A percentile compares a stretch with the other conserved stretches of the same genome.
phyloP scores from a whole-genome alignment of 768 basidiomycete genomes.

The Tylopilus plumbeoviolaceoides region DNA sequence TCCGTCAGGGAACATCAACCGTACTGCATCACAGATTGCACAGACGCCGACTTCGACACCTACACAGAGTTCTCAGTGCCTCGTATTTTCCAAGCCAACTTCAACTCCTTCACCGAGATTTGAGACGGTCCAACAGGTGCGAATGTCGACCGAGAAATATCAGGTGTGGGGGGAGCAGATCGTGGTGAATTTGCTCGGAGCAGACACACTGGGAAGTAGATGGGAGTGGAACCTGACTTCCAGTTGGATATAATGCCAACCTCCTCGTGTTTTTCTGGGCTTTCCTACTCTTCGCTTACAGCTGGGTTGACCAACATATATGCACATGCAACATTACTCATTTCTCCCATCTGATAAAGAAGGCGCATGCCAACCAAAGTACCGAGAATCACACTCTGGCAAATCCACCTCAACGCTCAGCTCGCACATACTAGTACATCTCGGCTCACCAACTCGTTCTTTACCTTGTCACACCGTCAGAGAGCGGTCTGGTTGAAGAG shows the following conservation, averaged over 20 bases:
- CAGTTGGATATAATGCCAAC: background rate
- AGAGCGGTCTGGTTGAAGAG: no score
- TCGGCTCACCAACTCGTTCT: no score
- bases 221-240: conserved; percentile 13
- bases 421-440: no score
- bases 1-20: conserved; percentile 22
- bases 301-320: background rate
- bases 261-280: no score
- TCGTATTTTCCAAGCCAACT: conserved; percentile 11
- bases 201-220: background rate
- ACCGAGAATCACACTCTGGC: no score
- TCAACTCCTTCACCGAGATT: conserved; percentile 13
- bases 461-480: no score
- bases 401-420: no score
- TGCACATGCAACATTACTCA: no score
- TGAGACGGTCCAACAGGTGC: conserved; percentile 10
- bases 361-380: no score
- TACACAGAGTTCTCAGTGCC: conserved; percentile 12
- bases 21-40: conserved; percentile 16
- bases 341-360: no score
- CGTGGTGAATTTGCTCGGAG: conserved; percentile 8
- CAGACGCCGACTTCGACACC: conserved; percentile 21
- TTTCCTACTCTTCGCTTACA: background rate
- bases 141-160: conserved; percentile 8
- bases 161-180: conserved; percentile 15